Conservation (phyloP, 345 rosid species). For the Dipteronia sinensis region DNA sequence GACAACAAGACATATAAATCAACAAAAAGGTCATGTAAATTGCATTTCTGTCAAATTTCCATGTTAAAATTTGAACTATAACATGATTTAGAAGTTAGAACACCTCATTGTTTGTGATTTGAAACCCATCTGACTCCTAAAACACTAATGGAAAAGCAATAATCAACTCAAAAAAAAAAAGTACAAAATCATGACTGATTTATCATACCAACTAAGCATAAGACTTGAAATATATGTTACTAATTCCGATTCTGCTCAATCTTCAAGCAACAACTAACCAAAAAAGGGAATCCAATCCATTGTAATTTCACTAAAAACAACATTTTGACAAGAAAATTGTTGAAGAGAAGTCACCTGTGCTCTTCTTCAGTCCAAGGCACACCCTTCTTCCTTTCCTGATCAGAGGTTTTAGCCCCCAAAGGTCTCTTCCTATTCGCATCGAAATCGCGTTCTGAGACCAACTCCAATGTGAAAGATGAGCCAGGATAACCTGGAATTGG, state of each 20-base stretch:
- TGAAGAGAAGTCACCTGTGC: constrained; percentile 62
- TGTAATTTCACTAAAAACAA: not conserved
- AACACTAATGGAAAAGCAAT: too few species aligned
- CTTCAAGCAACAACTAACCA: not conserved
- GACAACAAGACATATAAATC: not conserved
- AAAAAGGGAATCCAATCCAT: not conserved
- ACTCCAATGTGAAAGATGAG: constrained; percentile 46
- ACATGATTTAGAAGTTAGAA: not conserved
- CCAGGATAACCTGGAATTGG: constrained; percentile 69
- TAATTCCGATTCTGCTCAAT: not conserved
- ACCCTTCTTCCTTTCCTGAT: constrained; percentile 89
- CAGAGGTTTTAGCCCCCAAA: constrained; percentile 40
- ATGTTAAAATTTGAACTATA: not conserved
- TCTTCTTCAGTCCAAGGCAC: constrained; percentile 99
- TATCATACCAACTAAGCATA: not conserved
- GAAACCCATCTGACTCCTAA: too few species aligned
- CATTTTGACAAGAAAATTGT: not conserved
- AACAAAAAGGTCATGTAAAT: not conserved
- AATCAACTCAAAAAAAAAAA: too few species aligned
- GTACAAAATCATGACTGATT: not conserved
- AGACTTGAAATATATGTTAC: too few species aligned
- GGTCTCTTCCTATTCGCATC: constrained; percentile 57
- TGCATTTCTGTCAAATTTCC: not conserved
- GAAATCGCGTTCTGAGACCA: constrained; percentile 32
- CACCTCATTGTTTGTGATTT: not conserved